These are phyloP conservation scores for Rhodamnia rubescens DNA, from an alignment of 345 rosid genomes.

Conservation along the genomic window DNA sequence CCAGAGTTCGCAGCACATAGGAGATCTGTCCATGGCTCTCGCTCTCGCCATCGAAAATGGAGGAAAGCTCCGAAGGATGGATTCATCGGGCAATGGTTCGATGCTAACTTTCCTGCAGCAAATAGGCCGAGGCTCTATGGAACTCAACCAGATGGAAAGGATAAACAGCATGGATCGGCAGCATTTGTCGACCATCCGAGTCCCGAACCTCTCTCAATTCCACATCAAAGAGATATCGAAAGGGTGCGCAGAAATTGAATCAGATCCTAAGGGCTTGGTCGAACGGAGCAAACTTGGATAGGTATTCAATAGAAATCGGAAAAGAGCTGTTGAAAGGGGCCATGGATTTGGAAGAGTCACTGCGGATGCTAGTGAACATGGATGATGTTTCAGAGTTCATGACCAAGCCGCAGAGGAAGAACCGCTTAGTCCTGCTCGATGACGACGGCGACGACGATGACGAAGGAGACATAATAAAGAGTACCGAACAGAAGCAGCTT, in stretches of 20 bases:
- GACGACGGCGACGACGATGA: conserved; percentile 48
- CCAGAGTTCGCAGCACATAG: conserved; percentile 26
- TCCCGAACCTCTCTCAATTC: conserved; percentile 46
- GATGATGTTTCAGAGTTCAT: conserved; percentile 60
- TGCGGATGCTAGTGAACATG: conserved; percentile 67
- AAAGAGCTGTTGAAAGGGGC: conserved; percentile 71
- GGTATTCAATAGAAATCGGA: conserved; percentile 66
- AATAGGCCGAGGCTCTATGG: conserved; percentile 45
- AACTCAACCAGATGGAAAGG: conserved; percentile 25
- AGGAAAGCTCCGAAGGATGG: conserved; percentile 42
- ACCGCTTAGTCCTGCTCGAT: conserved; percentile 59
- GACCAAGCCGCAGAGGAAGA: conserved; percentile 32
- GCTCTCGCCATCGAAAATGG: conserved; percentile 74
- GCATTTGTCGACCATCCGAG: conserved; percentile 22
- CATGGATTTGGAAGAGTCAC: conserved; percentile 65
- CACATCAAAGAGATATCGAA: conserved; percentile 71
- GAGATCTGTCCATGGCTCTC: conserved; percentile 58
- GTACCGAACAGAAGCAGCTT: conserved; percentile 30
- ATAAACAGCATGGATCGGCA: conserved; percentile 10
- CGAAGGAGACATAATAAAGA: background rate
- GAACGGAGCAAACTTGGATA: conserved; percentile 44
- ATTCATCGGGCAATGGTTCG: conserved; percentile 37
- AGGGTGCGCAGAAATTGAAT: conserved; percentile 64
- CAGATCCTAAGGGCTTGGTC: conserved; percentile 70
- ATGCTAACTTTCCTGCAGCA: conserved; percentile 54